These are phyloP conservation scores for Diaporthe velutina DNA, from an alignment of 2,329 filamentous ascomycete species.

Conservation along the genomic window DNA sequence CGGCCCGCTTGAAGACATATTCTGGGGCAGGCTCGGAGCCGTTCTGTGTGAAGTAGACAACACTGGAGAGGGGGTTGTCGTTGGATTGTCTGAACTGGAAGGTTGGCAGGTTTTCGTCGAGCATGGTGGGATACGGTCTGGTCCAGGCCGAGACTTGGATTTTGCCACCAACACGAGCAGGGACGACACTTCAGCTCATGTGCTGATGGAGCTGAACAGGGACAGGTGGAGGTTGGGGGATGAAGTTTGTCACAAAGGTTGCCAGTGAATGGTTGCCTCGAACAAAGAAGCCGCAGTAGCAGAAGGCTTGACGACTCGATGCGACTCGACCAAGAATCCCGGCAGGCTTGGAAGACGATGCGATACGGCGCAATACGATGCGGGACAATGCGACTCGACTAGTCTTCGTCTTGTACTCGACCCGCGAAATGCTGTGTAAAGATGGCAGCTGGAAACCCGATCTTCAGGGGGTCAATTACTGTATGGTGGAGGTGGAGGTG, in stretches of 20 bases:
- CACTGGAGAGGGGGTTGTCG: constrained; percentile 67
- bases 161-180: constrained; percentile 24
- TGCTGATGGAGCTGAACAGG: not conserved
- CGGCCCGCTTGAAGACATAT: constrained; percentile 83
- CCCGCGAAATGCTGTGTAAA: not conserved
- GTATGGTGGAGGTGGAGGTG: not conserved
- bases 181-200: constrained; percentile 16
- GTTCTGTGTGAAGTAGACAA: constrained; percentile 74
- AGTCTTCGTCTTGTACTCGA: not conserved
- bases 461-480: not conserved
- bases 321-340: constrained; percentile 5
- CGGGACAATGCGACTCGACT: not conserved
- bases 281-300: constrained; percentile 8
- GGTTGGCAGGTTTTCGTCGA: constrained; percentile 93
- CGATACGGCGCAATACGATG: not conserved
- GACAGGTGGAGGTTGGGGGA: too few relatives aligned
- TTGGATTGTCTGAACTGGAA: constrained; percentile 67
- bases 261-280: not conserved
- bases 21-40: constrained; percentile 84
- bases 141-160: not conserved
- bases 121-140: constrained; percentile 67
- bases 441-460: not conserved
- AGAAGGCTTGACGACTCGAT: not conserved
- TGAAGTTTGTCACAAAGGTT: not conserved
- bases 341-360: not conserved